Evolutionary conservation across 495 filamentous ascomycete genomes (phyloP), one percentile per base, ranked within the genome.

Genomic region (Talaromyces wortmannii): DNA sequence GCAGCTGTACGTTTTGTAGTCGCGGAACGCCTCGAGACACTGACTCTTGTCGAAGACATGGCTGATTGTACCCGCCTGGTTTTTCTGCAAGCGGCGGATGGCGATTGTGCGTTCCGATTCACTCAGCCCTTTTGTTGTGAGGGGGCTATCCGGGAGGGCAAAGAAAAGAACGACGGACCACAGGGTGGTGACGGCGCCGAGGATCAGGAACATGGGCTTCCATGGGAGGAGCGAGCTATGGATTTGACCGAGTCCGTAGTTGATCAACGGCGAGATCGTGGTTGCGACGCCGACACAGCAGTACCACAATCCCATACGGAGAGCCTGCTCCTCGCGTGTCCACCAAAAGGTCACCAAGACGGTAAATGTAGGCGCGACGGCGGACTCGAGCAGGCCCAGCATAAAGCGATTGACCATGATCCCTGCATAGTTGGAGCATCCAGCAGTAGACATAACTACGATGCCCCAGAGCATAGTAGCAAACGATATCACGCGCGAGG

Each of bases 231-330:
- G 64, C 2, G 57, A 55, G 18, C 73, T 75, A 40, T 58, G 63
- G 48, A 77, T 72, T 23, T 72, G 70, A 4, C 73, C 66, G 40
- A 77, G 73, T 0, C 67, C 78, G 55, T 79, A 81, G 2, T 75
- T 71, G 2, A 82, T 66, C 0, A 84, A 62, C 4, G 76, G 76
- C 0, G 61, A 61, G 2, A 76, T 69, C 30, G 77, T 69, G 48
- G 75, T 75, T 3, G 73, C 76, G 8, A 71, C 61, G 2, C 73
- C 70, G 45, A 78, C 77, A 13, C 72, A 76, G 4, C 74, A 70
- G 50, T 80, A 83, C 81, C 80, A 83, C 3, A 78, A 60, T 11
- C 75, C 78, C 49, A 79, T 80, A 17, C 79, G 68, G 5, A 79
- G 60, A 4, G 76, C 70, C 47, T 81, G 79, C 43, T 82, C 75